Base-by-base conservation (phyloP, 2,329 filamentous ascomycete genomes). In the Talaromyces funiculosus region DNA sequence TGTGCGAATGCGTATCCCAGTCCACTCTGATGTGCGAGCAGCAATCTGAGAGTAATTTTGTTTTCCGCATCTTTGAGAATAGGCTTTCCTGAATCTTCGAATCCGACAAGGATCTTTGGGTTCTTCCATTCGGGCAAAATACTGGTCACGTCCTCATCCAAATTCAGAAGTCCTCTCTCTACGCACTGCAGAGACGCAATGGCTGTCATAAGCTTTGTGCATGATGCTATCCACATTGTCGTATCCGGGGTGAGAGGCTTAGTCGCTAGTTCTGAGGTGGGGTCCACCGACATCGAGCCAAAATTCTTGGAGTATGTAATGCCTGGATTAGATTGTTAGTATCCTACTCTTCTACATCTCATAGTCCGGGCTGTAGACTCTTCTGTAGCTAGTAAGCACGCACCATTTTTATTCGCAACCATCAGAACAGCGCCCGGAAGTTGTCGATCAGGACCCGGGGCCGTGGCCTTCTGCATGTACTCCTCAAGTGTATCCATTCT, bases 11-110 rank as follows among this genome's bases (percentile, higher is more conserved):
- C 18, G 20, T 59, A 59, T 6, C 47, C 47, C 47, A 59, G 33
- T 9, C 58, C 49, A 16, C 29, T 47, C 12, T 55, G 58, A 14
- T 60, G 58, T 9, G 58, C 40, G n/a, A 60, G 58, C 9, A 60
- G 26, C 38, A 54, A 10, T 18, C 51, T 42, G 24, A 60, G 49
- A 3, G 51, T 60, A 10, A 60, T 38, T 38, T 22, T 38, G 9
- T 45, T 37, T 14, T 53, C 38, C 12, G 38, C 22, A 7, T 54
- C 18, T 53, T 38, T 35, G 20, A 37, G 12, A 24, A 47, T 55
- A 8, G 40, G 40, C 29, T 54, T 47, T 18, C 58, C 58, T 3
- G 47, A 45, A 16, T 55, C 31, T 6, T 60, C 58, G 16, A 55
- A 45, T 47, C 49, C 49, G 26, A 49, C 40, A 14, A 54, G 49